These are phyloP conservation scores for Pleurotus sapidus DNA, from an alignment of 768 basidiomycete species.

Conservation along the genomic window DNA sequence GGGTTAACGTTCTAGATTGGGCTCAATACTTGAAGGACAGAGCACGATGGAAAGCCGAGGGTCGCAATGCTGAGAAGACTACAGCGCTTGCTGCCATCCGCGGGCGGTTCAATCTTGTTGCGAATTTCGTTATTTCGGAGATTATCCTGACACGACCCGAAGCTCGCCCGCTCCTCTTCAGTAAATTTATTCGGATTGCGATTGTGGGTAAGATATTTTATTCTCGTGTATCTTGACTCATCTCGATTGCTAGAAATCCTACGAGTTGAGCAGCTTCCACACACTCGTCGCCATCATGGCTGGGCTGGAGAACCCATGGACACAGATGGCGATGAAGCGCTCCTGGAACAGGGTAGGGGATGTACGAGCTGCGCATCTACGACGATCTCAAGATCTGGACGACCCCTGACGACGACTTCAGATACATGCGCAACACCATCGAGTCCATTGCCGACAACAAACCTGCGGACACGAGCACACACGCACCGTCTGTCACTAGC, in stretches of 20 bases:
- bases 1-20: constrained; percentile 80
- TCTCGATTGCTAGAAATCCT: constrained; percentile 63
- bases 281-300: constrained; percentile 78
- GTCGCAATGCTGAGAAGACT: constrained; percentile 55
- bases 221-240: neutral
- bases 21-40: constrained; percentile 75
- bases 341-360: constrained; percentile 63
- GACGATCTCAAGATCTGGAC: constrained; percentile 69
- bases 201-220: constrained; percentile 51
- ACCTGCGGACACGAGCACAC: constrained; percentile 50
- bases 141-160: constrained; percentile 69
- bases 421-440: constrained; percentile 65
- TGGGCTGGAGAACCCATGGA: constrained; percentile 70
- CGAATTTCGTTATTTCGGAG: constrained; percentile 79
- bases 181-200: constrained; percentile 83
- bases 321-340: constrained; percentile 63
- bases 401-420: constrained; percentile 66
- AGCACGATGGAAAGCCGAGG: constrained; percentile 63
- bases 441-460: constrained; percentile 65
- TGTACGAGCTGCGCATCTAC: constrained; percentile 72
- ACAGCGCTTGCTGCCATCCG: constrained; percentile 72
- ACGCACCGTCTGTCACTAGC: constrained; percentile 51
- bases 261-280: constrained; percentile 72
- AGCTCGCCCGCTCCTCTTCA: constrained; percentile 62
- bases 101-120: constrained; percentile 82